Evolutionary conservation across 2,329 filamentous ascomycete genomes (phyloP).

Genomic region (Cladophialophora yegresii): DNA sequence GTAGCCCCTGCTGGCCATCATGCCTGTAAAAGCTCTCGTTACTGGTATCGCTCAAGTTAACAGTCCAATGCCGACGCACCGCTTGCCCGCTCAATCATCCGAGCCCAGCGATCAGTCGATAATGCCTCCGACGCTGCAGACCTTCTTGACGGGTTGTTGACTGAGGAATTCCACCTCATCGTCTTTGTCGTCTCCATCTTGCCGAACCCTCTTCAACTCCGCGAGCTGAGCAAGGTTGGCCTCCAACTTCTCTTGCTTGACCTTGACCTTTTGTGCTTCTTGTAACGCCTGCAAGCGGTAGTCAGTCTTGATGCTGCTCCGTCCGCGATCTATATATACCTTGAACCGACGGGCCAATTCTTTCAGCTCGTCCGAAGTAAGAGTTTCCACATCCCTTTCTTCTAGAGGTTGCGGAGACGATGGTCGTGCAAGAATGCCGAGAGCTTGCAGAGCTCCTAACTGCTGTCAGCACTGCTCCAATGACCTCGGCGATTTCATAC

Average conservation of each 20-base stretch:
- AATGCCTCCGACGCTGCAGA: background rate
- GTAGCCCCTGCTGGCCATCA: too few relatives aligned
- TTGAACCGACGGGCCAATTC: background rate
- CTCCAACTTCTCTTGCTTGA: slow-evolving; percentile 3
- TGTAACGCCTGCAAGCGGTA: background rate
- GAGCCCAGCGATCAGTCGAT: background rate
- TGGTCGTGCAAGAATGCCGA: slow-evolving; percentile 5
- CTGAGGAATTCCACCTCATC: background rate
- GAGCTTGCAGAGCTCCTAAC: background rate
- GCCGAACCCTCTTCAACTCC: background rate
- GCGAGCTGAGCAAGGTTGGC: slow-evolving; percentile 1
- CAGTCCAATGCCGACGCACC: too few relatives aligned
- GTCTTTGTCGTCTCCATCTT: background rate
- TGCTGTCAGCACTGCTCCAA: background rate
- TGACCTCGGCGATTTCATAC: background rate
- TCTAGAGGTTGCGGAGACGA: background rate
- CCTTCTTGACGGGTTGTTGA: background rate
- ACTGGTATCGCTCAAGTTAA: too few relatives aligned
- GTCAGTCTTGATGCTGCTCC: background rate
- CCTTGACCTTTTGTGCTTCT: background rate
- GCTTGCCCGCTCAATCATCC: background rate
- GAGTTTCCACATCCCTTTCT: slow-evolving; percentile 1
- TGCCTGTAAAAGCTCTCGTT: too few relatives aligned
- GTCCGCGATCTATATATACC: background rate
- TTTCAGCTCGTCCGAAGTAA: background rate